These are phyloP conservation scores for Plenodomus biglobosus DNA, from an alignment of 2,329 filamentous ascomycete genomes.

Conservation along the genomic window DNA sequence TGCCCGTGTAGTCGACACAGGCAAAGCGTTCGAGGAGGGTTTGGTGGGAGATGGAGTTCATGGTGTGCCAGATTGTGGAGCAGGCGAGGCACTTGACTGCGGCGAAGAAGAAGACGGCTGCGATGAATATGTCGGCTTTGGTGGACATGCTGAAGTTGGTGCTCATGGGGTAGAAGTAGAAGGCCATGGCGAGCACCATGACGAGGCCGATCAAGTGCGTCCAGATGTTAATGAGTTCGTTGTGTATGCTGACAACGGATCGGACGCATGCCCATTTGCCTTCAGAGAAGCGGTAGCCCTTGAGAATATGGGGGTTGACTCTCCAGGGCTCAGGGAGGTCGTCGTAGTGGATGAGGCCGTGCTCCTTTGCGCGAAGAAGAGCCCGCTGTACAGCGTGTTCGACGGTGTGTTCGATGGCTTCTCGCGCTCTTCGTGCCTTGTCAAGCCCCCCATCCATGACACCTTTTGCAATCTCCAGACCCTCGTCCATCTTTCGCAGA, in stretches of 20 bases:
- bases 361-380: constrained; percentile 71
- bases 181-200: constrained; percentile 82
- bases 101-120: constrained; percentile 92
- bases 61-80: constrained; percentile 93
- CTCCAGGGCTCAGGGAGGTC: constrained; percentile 91
- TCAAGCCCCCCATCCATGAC: constrained; percentile 81
- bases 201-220: constrained; percentile 89
- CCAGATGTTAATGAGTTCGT: constrained; percentile 98
- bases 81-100: constrained; percentile 93
- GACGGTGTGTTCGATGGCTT: constrained; percentile 60
- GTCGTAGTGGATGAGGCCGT: constrained; percentile 83
- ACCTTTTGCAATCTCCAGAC: constrained; percentile 71
- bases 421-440: constrained; percentile 77
- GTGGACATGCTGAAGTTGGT: constrained; percentile 84
- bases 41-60: constrained; percentile 94
- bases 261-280: constrained; percentile 85
- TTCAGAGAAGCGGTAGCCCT: constrained; percentile 91
- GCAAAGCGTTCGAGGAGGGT: constrained; percentile 90
- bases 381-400: constrained; percentile 84
- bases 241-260: constrained; percentile 81
- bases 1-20: constrained; percentile 97
- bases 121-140: constrained; percentile 85
- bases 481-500: constrained; percentile 76
- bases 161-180: constrained; percentile 92
- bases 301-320: constrained; percentile 89